Percentiles rank a stretch among this genome's conserved stretches.
phyloP scores from a whole-genome alignment of 2,329 filamentous ascomycete genomes.

The Onygenales sp. region DNA sequence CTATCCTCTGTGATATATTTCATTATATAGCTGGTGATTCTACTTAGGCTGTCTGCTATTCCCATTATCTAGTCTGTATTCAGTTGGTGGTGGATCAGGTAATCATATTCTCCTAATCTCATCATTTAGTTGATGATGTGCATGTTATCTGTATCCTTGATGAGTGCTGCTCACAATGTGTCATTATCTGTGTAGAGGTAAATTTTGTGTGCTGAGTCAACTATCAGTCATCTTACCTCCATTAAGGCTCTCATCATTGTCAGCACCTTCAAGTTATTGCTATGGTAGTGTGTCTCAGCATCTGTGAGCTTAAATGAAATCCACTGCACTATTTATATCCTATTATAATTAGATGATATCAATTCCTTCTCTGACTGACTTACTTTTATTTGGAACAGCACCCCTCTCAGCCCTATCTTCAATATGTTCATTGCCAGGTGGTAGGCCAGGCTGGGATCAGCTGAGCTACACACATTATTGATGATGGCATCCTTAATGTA shows the following conservation, averaged over 20 bases:
- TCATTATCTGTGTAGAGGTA: no score
- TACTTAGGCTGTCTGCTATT: no score
- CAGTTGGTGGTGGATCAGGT: background rate
- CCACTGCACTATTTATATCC: background rate
- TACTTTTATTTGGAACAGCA: background rate
- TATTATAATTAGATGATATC: background rate
- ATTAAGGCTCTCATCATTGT: background rate
- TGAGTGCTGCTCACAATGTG: background rate
- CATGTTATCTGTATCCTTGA: background rate
- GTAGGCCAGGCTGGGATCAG: background rate
- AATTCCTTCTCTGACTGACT: background rate
- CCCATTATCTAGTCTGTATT: background rate
- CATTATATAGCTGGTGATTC: no score
- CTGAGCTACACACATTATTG: background rate
- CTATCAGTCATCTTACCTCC: no score
- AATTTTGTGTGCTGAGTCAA: no score
- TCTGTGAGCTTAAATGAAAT: background rate
- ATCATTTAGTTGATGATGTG: background rate
- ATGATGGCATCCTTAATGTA: background rate
- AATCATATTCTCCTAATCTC: background rate
- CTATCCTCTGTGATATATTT: accelerated
- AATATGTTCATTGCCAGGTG: background rate
- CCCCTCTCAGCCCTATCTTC: background rate
- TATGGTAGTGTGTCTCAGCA: background rate
- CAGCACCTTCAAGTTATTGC: background rate